A percentile compares a stretch with the other conserved stretches of the same genome.
Evolutionary conservation across 306 rosid genomes (phyloP).

Genomic region (Dryas drummondii): DNA sequence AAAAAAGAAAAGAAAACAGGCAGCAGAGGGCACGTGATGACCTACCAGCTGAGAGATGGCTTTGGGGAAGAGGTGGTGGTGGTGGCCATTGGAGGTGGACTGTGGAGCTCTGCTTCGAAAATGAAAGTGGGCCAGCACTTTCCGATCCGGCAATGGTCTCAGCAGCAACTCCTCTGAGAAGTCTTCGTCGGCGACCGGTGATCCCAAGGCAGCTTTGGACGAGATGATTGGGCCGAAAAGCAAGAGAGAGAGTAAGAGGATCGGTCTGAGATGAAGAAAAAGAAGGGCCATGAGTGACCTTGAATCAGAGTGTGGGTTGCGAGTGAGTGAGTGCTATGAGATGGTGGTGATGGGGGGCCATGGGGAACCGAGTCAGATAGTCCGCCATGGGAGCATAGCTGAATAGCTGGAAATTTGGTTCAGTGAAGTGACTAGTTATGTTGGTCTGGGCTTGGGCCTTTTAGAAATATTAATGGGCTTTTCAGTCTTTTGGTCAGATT

Average conservation of each 20-base stretch:
- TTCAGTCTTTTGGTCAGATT: not conserved
- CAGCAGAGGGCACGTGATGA: conserved; percentile 1
- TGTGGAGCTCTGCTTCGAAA: conserved; percentile 65
- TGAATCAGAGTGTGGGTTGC: not conserved
- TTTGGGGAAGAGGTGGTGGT: conserved; percentile 94
- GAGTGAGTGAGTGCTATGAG: not conserved
- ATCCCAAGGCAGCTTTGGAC: conserved; percentile 29
- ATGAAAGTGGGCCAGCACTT: conserved; percentile 81
- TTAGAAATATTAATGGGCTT: not conserved
- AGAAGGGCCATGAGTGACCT: conserved; percentile 40
- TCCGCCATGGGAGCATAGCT: conserved; percentile 38
- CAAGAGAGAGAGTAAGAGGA: conserved; percentile 14
- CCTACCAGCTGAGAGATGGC: conserved; percentile 84
- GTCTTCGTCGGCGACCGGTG: conserved; percentile 52
- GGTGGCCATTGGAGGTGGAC: conserved; percentile 50
- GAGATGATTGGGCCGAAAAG: conserved; percentile 17
- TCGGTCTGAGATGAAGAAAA: conserved; percentile 6
- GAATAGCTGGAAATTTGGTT: not conserved
- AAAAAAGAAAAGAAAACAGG: not conserved
- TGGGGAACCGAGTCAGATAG: conserved; percentile 14
- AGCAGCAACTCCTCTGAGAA: conserved; percentile 86
- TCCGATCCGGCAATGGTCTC: conserved; percentile 85
- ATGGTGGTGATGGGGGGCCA: not conserved
- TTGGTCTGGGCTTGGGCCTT: not conserved
- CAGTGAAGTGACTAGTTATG: not conserved